Evolutionary conservation across 495 filamentous ascomycete species (phyloP), one percentile per base, ranked within the genome.

Genomic region (Chaetomium cochliodes): DNA sequence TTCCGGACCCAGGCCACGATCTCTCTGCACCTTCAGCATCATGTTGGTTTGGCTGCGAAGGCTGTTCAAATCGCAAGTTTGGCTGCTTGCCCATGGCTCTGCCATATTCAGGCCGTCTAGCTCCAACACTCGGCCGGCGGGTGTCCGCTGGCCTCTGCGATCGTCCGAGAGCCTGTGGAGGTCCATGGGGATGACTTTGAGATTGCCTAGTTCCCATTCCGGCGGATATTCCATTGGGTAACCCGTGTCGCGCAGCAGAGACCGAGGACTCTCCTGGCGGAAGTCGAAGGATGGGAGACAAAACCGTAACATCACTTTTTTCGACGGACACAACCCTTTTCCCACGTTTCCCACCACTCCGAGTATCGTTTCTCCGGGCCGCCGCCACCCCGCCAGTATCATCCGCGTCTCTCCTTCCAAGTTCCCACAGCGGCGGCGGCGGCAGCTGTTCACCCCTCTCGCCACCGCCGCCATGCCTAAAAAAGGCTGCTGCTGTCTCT

Each of bases 301-400:
- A 41, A 67, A 33, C 44, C 64, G 46, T 12, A 64, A 25, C 28
- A 55, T 39, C 57, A 23, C 58, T 33, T 47, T 61, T 46, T 63
- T 77, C 67, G 69, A 74, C 61, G 59, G 71, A 68, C 56, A 74
- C 28, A 37, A 8, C 63, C 58, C 79, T 73, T 37, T 69, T 72
- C 66, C 72, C 72, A 63, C 63, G 8, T 15, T 56, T 33, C 16
- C 20, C 50, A 49, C 58, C 52, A 12, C 12, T 41, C 12, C 25
- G 9, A 33, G 52, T 8, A n/a, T 42, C 7, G 30, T 28, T 1
- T 42, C 25, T 18, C 26, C 44, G 3, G 16, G 26, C 33, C 62
- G 28, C 28, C 6, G 2, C 28, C 28, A 30, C 28, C 6, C 12
- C 44, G 15, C 47, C 30, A 39, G 13, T 9, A 28, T 26, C 53